Evolutionary conservation across 139 green algal genomes (phyloP), one percentile per base, ranked within the genome.

Genomic region (Coelastrella sp.): DNA sequence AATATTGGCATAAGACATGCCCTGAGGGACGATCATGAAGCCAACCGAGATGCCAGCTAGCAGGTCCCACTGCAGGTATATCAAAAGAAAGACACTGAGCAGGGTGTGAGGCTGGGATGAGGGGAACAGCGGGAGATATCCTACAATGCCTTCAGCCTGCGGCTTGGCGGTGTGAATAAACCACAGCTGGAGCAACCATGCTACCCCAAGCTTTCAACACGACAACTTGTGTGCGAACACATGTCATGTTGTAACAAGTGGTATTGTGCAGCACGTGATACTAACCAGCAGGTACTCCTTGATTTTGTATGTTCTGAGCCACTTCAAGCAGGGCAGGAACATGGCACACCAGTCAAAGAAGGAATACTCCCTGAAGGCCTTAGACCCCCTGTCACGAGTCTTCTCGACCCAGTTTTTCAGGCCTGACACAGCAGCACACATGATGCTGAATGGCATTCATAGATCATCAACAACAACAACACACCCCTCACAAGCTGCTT

Each of bases 1-100:
- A 59, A 95, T 79, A 34, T 86, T 91, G 64, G 92, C 93, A 73
- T 96, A 96, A 17, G 83, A 91, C 62, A 78, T 86, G 34, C 63
- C 69, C 34, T 95, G 91, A 0, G 94, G 94, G 30, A 97, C 89
- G 37, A 97, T 93, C 92, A 97, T 94, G 81, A 93, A 94, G 5
- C 89, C 94, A 8, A 96, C 93, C 25, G 86, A 93, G 21, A 95
- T 72, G 25, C 94, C 94, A 7, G 94, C 91, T 3, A 93, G 38
- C 2, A 97, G 15, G 63, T 97, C 93, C 37, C 38, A 71, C 86
- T 89, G 80, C 50, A 77, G 1, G 11, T 23, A 1, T 57, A 57
- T 57, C 0, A 2, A 2, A 57, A 57, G 45, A 9, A 57, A 2
- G 45, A 57, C 45, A 57, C 45, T 1, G n/a, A n/a, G n/a, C n/a